These are phyloP conservation scores for Dactylellina cionopaga DNA, from an alignment of 2,329 filamentous ascomycete genomes.

Conservation along the genomic window DNA sequence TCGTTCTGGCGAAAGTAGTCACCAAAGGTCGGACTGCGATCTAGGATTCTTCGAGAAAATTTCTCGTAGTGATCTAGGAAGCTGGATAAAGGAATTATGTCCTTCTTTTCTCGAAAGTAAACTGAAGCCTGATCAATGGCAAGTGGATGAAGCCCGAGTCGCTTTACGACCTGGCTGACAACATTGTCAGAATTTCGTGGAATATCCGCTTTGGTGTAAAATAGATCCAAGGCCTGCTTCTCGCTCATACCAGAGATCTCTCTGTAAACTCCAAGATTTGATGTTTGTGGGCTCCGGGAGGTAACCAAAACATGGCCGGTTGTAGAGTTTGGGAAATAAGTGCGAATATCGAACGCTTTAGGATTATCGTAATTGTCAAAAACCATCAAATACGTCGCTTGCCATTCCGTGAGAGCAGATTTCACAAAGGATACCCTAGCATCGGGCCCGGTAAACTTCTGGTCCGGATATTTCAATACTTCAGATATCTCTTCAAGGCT, in stretches of 20 bases:
- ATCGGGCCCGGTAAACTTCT: neutral
- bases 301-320: neutral
- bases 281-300: neutral
- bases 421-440: neutral
- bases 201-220: neutral
- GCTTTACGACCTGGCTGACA: neutral
- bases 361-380: conserved; percentile 5
- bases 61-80: neutral
- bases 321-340: neutral
- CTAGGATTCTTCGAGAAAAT: neutral
- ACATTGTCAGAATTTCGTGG: neutral
- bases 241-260: neutral
- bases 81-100: neutral
- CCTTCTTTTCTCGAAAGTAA: neutral
- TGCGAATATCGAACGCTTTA: neutral
- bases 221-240: neutral
- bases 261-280: neutral
- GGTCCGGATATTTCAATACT: neutral
- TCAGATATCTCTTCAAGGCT: neutral
- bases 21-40: neutral
- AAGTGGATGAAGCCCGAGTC: neutral
- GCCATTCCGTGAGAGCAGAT: neutral
- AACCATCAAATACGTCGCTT: neutral
- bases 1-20: neutral
- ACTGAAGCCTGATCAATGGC: neutral